These are phyloP conservation scores for Albifimbria verrucaria DNA, from an alignment of 2,329 filamentous ascomycete species.

Conservation along the genomic window DNA sequence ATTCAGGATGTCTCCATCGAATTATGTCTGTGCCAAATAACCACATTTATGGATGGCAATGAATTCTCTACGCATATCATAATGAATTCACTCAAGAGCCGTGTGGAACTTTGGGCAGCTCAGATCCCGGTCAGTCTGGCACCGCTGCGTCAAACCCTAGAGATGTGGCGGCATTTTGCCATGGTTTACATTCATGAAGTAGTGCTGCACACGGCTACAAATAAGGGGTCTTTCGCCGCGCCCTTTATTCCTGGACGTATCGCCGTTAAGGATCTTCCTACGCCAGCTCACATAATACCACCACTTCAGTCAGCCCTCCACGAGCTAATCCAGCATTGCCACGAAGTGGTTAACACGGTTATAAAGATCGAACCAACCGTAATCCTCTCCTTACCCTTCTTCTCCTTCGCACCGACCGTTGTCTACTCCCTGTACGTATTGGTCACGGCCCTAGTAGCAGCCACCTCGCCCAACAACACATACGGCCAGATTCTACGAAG, in stretches of 20 bases:
- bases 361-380: not conserved
- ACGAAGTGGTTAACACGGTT: not conserved
- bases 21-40: not conserved
- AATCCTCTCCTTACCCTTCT: slow-evolving; percentile 7
- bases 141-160: not conserved
- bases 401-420: slow-evolving; percentile 13
- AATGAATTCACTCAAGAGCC: not conserved
- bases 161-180: slow-evolving; percentile 6
- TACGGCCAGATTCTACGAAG: not conserved
- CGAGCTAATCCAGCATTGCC: not conserved
- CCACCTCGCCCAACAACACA: slow-evolving; percentile 11
- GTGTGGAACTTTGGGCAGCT: slow-evolving; percentile 1
- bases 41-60: not conserved
- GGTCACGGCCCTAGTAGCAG: slow-evolving; percentile 14
- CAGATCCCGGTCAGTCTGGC: not conserved
- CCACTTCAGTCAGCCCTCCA: not conserved
- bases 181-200: slow-evolving; percentile 12
- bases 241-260: slow-evolving; percentile 13
- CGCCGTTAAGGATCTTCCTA: slow-evolving; percentile 10
- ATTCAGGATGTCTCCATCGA: not conserved
- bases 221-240: slow-evolving; percentile 11
- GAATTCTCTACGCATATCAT: not conserved
- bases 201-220: slow-evolving; percentile 12
- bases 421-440: slow-evolving; percentile 14
- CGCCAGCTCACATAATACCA: not conserved